Conservation (phyloP, 805 yeast species). For the Cyberlindnera xishuangbannaensis region DNA sequence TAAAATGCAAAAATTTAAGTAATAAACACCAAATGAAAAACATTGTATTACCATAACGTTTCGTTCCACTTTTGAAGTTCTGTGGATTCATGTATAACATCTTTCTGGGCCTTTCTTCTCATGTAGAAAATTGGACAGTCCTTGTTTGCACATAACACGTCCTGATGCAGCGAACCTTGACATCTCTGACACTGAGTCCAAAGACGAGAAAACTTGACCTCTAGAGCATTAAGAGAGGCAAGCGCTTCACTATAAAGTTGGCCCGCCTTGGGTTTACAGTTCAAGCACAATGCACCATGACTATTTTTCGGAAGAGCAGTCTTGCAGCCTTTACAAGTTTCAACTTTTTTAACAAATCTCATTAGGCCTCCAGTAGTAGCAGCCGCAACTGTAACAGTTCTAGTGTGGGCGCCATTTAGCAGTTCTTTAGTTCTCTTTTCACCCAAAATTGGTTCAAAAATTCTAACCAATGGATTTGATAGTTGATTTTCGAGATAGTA, state of each 20-base stretch:
- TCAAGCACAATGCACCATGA: slow-evolving; percentile 73
- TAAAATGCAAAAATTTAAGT: no score
- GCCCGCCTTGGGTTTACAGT: slow-evolving; percentile 70
- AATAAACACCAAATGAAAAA: neutral
- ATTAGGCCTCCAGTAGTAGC: slow-evolving; percentile 69
- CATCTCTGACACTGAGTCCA: slow-evolving; percentile 99
- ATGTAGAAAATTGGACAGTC: slow-evolving; percentile 97
- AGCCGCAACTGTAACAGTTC: slow-evolving; percentile 57
- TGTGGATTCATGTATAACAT: slow-evolving; percentile 32
- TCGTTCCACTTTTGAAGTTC: slow-evolving; percentile 37
- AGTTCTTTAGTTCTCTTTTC: slow-evolving; percentile 75
- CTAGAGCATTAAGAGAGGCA: slow-evolving; percentile 72
- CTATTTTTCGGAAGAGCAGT: slow-evolving; percentile 57
- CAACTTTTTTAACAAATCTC: slow-evolving; percentile 87
- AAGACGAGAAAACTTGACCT: slow-evolving; percentile 74
- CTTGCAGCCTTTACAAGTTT: slow-evolving; percentile 83
- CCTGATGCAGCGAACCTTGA: slow-evolving; percentile 94
- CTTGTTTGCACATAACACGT: slow-evolving; percentile 88
- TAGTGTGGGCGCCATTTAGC: slow-evolving; percentile 77
- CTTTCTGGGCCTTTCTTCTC: slow-evolving; percentile 57
- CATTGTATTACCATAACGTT: slow-evolving; percentile 20
- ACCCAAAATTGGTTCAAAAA: slow-evolving; percentile 92
- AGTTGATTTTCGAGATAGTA: slow-evolving; percentile 91
- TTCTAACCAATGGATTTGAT: slow-evolving; percentile 86
- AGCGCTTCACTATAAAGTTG: slow-evolving; percentile 77